Evolutionary conservation across 75 land plant species (phyloP).

Genomic region (Pseudotsuga menziesii): DNA sequence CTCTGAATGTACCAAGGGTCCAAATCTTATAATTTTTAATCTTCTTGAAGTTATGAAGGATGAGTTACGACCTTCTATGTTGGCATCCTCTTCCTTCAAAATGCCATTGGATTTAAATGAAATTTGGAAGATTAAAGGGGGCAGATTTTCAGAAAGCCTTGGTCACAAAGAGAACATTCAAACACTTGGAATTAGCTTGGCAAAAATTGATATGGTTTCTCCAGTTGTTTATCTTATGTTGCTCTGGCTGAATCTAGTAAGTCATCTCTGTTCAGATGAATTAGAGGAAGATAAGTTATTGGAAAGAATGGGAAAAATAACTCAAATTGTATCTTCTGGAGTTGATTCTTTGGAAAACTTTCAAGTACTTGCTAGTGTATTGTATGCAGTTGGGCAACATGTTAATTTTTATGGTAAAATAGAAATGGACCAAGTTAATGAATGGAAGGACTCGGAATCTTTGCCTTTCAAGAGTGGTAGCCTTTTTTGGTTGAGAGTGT

Average conservation of each 20-base stretch:
- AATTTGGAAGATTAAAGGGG: conserved; percentile 3
- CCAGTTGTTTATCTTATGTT: conserved; percentile 31
- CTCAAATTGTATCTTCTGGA: conserved; percentile 22
- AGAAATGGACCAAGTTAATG: background rate
- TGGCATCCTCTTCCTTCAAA: conserved; percentile 32
- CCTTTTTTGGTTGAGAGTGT: conserved; percentile 21
- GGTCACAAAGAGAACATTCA: background rate
- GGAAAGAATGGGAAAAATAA: conserved; percentile 4
- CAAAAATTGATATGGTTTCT: conserved; percentile 29
- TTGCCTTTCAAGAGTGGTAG: background rate
- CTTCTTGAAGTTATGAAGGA: conserved; percentile 24
- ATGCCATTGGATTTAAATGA: conserved; percentile 32
- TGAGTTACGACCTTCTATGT: conserved; percentile 31
- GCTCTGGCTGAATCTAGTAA: conserved; percentile 19
- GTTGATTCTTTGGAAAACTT: conserved; percentile 19
- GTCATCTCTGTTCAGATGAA: background rate
- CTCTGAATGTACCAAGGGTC: conserved; percentile 3
- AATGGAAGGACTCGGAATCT: background rate
- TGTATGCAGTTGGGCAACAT: conserved; percentile 15
- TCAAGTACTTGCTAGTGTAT: conserved; percentile 13
- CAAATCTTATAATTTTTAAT: conserved; percentile 1
- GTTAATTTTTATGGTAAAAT: background rate
- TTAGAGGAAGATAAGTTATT: conserved; percentile 10
- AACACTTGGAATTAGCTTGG: conserved; percentile 12
- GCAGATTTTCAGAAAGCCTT: background rate